A percentile compares a stretch with the other conserved stretches of the same genome.
Conservation (phyloP, 306 rosid genomes). For the Sechiopsis laciniata region DNA sequence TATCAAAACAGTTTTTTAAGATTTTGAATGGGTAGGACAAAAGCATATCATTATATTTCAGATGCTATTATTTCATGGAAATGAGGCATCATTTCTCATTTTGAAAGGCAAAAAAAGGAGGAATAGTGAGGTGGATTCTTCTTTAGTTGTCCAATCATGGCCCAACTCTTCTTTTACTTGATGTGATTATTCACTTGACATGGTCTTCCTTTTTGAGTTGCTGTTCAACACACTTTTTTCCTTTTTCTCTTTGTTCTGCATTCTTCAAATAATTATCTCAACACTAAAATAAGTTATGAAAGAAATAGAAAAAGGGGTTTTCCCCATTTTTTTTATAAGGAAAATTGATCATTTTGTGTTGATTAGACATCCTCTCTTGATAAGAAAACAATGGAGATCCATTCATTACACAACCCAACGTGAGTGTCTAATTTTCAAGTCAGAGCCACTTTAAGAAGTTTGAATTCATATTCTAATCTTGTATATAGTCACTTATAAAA, state of each 20-base stretch:
- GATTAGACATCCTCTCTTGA: slow-evolving; percentile 8
- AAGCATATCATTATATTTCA: background rate
- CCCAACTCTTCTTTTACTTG: slow-evolving; percentile 9
- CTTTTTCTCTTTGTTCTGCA: background rate
- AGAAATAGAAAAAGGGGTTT: background rate
- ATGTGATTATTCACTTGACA: slow-evolving; percentile 16
- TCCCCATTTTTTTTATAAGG: too few species aligned
- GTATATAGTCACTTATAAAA: background rate
- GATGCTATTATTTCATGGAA: background rate
- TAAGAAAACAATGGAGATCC: slow-evolving; percentile 20
- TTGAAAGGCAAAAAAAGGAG: slow-evolving; percentile 3
- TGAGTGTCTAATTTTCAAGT: background rate
- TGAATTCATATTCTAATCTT: background rate
- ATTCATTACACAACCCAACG: slow-evolving; percentile 4
- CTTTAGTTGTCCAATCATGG: background rate
- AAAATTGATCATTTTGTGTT: slow-evolving; percentile 3
- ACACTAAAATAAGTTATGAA: background rate
- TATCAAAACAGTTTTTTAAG: background rate
- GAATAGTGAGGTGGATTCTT: background rate
- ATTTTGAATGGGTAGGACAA: background rate
- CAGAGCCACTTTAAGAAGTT: too few species aligned
- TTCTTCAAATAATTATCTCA: background rate
- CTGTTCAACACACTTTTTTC: background rate
- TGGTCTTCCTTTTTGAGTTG: slow-evolving; percentile 1
- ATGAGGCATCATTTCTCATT: background rate